Base-by-base conservation (phyloP, 805 yeast genomes). In the Wickerhamiella occidentalis region DNA sequence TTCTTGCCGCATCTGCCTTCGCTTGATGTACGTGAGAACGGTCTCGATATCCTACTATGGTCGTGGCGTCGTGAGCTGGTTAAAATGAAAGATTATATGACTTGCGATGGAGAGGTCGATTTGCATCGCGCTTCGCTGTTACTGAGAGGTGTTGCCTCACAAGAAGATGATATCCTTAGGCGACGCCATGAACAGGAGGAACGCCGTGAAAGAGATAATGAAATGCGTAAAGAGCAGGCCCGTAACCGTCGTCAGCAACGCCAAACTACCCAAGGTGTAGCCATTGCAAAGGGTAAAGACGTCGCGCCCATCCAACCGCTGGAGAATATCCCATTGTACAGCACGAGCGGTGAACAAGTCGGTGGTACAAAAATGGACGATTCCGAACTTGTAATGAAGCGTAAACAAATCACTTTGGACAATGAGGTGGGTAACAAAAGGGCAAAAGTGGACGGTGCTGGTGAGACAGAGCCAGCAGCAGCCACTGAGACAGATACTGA, bases 1-100 rank as follows among this genome's bases (percentile, higher is more conserved):
- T 92, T 92, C 73, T 70, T 92, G 59, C 99, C 99, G 1, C 97
- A 90, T 67, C 69, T 92, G 56, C 97, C 99, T 3, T 80, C 94
- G 26, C 73, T 92, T 49, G 96, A 90, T 60, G 96, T 92, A 40
- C 78, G 98, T 57, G 97, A 92, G 64, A 85, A 85, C 60, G 88
- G 96, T 57, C 83, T 92, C 59, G 96, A 90, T 61, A 70, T 76
- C 21, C 68, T 92, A 48, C 80, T 86, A 11, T 74, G 73, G 36
- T 77, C 90, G 44, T 92, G 98, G 98, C 87, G 88, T 59, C 70
- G 75, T 30, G 64, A 75, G 1, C 62, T 92, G 44, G 82, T 94
- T 0, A 59, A 64, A 26, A 71, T 84, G 69, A 78, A 76, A 47
- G 82, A 84, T 18, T 92, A 81, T 63, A 74, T 92, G 61, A 90